phyloP scores from a whole-genome alignment of 106 monocot genomes.

The Phalaenopsis equestris region DNA sequence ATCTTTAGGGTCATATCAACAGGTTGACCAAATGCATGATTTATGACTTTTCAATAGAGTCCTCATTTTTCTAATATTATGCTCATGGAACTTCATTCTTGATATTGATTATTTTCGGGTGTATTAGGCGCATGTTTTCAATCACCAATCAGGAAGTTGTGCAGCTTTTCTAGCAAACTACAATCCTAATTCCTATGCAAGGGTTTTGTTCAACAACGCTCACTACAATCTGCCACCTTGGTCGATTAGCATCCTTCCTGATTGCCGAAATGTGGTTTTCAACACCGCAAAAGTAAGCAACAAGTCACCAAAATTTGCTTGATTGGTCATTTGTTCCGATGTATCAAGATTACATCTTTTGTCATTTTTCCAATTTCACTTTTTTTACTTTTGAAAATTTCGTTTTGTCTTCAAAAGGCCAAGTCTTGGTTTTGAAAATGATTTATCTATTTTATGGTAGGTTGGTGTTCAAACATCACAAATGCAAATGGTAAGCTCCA shows the following conservation, averaged over 20 bases:
- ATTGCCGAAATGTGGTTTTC: constrained; percentile 82
- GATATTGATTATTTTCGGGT: background rate
- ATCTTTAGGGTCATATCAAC: constrained; percentile 63
- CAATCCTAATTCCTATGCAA: constrained; percentile 52
- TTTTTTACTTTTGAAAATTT: background rate
- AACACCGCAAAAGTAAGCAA: constrained; percentile 78
- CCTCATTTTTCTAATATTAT: background rate
- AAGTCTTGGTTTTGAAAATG: background rate
- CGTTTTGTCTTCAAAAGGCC: background rate
- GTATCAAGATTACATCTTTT: background rate
- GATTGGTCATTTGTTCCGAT: background rate
- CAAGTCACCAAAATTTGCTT: background rate
- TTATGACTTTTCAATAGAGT: background rate
- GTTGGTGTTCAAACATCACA: constrained; percentile 89
- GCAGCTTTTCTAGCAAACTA: constrained; percentile 92
- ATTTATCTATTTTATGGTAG: constrained; percentile 19
- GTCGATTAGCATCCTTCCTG: constrained; percentile 97
- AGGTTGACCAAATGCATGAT: constrained; percentile 27
- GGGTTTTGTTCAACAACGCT: constrained; percentile 78
- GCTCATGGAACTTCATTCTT: background rate
- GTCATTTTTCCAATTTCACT: background rate
- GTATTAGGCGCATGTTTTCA: constrained; percentile 81
- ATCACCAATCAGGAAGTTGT: constrained; percentile 56
- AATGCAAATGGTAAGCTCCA: constrained; percentile 72
- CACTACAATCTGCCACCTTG: constrained; percentile 91